Percentiles rank a stretch among this genome's conserved stretches.
phyloP scores from a whole-genome alignment of 2,329 filamentous ascomycete species.

The Chaetomiaceae sp. region DNA sequence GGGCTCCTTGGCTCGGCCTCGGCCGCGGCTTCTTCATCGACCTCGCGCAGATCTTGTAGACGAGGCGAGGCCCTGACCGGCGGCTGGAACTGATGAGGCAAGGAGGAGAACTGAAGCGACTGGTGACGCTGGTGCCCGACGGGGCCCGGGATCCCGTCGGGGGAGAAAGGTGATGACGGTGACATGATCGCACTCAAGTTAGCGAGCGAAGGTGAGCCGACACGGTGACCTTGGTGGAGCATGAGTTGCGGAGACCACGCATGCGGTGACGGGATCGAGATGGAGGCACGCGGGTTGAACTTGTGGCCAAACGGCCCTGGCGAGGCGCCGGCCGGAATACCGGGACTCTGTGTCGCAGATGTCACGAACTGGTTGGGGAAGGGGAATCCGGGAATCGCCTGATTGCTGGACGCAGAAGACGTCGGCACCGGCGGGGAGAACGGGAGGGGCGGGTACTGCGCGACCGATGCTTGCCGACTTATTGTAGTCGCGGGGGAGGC shows the following conservation, averaged over 20 bases:
- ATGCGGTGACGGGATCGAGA: slow-evolving; percentile 59
- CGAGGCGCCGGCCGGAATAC: slow-evolving; percentile 61
- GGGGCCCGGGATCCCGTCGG: slow-evolving; percentile 43
- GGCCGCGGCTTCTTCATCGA: slow-evolving; percentile 56
- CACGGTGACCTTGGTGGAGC: slow-evolving; percentile 48
- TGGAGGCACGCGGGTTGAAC: slow-evolving; percentile 67
- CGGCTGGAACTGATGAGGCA: slow-evolving; percentile 51
- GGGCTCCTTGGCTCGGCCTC: slow-evolving; percentile 53
- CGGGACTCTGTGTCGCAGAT: slow-evolving; percentile 59
- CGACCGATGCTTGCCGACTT: slow-evolving; percentile 63
- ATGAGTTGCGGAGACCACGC: slow-evolving; percentile 55
- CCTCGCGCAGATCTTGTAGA: slow-evolving; percentile 69
- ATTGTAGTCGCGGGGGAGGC: slow-evolving; percentile 62
- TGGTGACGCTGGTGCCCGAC: slow-evolving; percentile 53
- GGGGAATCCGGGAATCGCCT: slow-evolving; percentile 50
- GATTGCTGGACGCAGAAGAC: slow-evolving; percentile 70
- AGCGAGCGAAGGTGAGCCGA: slow-evolving; percentile 60
- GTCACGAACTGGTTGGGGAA: slow-evolving; percentile 57
- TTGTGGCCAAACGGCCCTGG: slow-evolving; percentile 65
- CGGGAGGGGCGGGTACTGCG: slow-evolving; percentile 66
- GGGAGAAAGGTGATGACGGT: slow-evolving; percentile 58
- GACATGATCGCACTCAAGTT: slow-evolving; percentile 55
- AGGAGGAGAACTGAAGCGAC: slow-evolving; percentile 53
- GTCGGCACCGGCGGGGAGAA: slow-evolving; percentile 82
- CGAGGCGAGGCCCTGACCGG: slow-evolving; percentile 54